Evolutionary conservation across 148 eudicot species (phyloP), one percentile per base, ranked within the genome.

Genomic region (Vaccinium myrtillus): DNA sequence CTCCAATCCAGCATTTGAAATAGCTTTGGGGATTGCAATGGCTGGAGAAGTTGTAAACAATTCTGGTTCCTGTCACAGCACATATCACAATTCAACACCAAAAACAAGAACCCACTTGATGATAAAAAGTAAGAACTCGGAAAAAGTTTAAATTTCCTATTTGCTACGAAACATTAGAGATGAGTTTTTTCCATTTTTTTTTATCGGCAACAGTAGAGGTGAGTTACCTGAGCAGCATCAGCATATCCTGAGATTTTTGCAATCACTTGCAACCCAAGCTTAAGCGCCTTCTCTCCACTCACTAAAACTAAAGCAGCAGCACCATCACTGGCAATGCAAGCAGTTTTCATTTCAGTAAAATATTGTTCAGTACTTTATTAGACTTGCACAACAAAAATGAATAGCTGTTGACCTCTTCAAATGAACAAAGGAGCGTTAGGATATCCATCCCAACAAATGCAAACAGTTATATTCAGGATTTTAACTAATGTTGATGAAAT

Each of bases 301-400:
- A 97, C 96, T 83, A 97, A 90, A 85, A 97, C 98, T 79, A 97
- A 86, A 81, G 99, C 99, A 84, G 99, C 98, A 87, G 96, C 98
- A 83, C 99, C 99, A 89, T 97, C 99, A 90, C 98, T 97, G 93
- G 58, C 77, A 82, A 77, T 30, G n/a, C 53, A 78, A 80, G 58
- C 55, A 89, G 83, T 65, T 78, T 43, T 25, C 58, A 16, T 19
- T 58, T 73, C 59, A 81, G 76, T 30, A 58, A 15, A 69, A 69
- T 46, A 50, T 32, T 32, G 43, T 36, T 32, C 30, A 78, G 36
- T 56, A 77, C 15, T 69, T 73, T 74, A 43, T 51, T 43, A 81
- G 81, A 86, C 54, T 25, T 10, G 50, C 75, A 71, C 50, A 76
- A 84, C 36, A 14, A 59, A 39, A 80, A 59, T 39, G 81, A n/a